Evolutionary conservation across 2,329 filamentous ascomycete species (phyloP).

Genomic region (Fusarium bulbicola): DNA sequence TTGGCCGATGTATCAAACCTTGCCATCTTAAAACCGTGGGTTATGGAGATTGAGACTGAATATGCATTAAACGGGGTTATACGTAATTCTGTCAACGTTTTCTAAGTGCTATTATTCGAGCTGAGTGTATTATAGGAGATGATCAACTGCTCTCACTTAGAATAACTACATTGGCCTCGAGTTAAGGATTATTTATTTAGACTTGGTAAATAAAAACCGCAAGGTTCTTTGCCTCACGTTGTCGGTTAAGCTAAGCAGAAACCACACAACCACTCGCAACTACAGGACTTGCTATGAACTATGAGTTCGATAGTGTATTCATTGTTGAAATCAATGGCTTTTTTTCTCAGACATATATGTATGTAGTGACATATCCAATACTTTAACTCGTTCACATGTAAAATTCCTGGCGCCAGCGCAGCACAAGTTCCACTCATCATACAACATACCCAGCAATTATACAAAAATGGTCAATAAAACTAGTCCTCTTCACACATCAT

Average conservation of each 20-base stretch:
- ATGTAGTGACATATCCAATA: not conserved
- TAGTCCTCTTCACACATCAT: slow-evolving; percentile 26
- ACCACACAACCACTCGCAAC: not conserved
- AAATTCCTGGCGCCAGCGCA: slow-evolving; percentile 18
- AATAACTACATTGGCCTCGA: not conserved
- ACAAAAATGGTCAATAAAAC: slow-evolving; percentile 3
- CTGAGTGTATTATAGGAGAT: not conserved
- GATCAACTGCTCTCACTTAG: not conserved
- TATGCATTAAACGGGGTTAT: slow-evolving; percentile 25
- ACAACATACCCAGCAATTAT: slow-evolving; percentile 17
- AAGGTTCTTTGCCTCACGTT: not conserved
- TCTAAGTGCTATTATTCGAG: not conserved
- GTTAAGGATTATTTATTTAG: not conserved
- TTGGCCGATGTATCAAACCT: not conserved
- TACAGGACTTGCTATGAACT: not conserved
- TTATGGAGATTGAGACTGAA: not conserved
- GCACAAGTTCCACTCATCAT: slow-evolving; percentile 18
- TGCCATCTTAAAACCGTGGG: not conserved
- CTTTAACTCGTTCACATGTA: not conserved
- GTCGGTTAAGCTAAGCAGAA: not conserved
- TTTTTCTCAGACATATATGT: not conserved
- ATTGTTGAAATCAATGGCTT: not conserved
- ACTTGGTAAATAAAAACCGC: not conserved
- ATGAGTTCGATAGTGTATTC: not conserved
- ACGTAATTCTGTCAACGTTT: not conserved